Percentiles rank a stretch among this genome's conserved stretches.
Evolutionary conservation across 2,329 filamentous ascomycete species (phyloP).

Genomic region (Aureobasidium sp.): DNA sequence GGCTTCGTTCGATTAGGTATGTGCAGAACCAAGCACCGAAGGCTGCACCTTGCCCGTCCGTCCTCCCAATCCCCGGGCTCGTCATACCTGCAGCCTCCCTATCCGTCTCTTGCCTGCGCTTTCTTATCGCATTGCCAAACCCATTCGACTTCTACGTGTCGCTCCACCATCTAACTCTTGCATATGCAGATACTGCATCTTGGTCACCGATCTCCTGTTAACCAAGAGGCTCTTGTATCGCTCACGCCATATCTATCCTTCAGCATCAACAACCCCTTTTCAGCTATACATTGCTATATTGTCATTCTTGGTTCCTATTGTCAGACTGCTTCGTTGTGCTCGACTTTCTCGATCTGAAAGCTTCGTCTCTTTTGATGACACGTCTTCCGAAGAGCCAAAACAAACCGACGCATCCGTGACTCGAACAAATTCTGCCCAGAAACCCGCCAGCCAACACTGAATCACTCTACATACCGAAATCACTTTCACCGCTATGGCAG

Average conservation of each 20-base stretch:
- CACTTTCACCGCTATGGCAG: constrained; percentile 4
- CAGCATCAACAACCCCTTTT: not conserved
- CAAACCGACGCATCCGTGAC: not conserved
- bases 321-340: not conserved
- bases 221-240: not conserved
- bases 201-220: not conserved
- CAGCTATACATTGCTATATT: not conserved
- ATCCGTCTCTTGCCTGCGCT: not conserved
- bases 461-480: not conserved
- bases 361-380: not conserved
- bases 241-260: not conserved
- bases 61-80: not conserved
- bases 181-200: not conserved
- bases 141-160: not conserved
- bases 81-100: constrained; percentile 5
- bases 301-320: not conserved
- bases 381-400: not conserved
- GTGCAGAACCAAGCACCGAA: not conserved
- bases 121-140: not conserved
- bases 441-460: not conserved
- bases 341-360: not conserved
- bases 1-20: constrained; percentile 2
- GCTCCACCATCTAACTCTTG: not conserved
- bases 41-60: not conserved
- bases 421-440: too few species aligned